Evolutionary conservation across 2,329 filamentous ascomycete genomes (phyloP), one percentile per base, ranked within the genome.

Genomic region (Alternaria burnsii): DNA sequence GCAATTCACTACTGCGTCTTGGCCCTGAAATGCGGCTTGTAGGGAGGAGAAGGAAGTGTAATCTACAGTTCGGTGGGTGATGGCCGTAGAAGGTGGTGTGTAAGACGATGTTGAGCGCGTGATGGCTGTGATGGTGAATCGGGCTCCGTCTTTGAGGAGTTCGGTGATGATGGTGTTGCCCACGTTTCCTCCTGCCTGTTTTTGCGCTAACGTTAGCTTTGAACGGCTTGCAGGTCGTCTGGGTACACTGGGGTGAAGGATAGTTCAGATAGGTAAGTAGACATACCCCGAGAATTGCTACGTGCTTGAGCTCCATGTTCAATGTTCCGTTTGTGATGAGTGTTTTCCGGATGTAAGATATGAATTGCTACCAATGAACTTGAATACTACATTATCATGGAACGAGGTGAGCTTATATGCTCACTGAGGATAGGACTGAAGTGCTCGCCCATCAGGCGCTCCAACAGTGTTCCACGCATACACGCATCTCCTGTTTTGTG

Each of bases 1-100:
- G 18, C 80, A 79, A 58, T 74, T 76, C 22, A 89, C 75, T 30
- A 89, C 76, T 0, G 84, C 87, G 58, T 89, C 87, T 61, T 87
- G 82, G 34, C 82, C 83, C 14, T 78, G 62, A 30, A 90, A 81
- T 1, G 82, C 83, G 3, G 78, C 63, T 18, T 56, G 60, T 5
- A 78, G 73, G 71, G 73, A 72, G 2, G 58, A 32, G 0, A 70
- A 40, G 14, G 75, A 76, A 1, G 53, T 53, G 58, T 71, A 77
- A 57, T 78, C 73, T 4, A 62, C 62, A 4, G 59, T 53, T 32
- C 67, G 71, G 55, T 64, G 57, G 5, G 51, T 61, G 52, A 77
- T 67, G 42, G 58, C 57, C 40, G 65, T 65, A 3, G 59, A 2
- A 7, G 70, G 70, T 11, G 62, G 44, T 0, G 55, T 67, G 58